Evolutionary conservation across 2,329 filamentous ascomycete genomes (phyloP).

Genomic region (Rutstroemia sydowiana): DNA sequence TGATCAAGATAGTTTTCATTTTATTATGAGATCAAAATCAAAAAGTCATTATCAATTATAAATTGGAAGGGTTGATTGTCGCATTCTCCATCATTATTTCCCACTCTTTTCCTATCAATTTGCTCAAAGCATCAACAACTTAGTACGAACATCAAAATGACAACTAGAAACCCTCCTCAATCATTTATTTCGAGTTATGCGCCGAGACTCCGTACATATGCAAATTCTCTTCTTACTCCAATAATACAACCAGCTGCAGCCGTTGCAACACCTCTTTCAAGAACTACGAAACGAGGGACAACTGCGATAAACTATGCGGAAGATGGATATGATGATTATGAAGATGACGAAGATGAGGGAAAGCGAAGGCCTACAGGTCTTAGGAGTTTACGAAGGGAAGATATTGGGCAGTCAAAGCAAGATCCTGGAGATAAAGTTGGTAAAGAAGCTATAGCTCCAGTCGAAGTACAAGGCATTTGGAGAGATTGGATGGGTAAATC

Average conservation of each 20-base stretch:
- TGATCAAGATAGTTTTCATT: neutral
- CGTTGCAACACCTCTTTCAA: conserved; percentile 57
- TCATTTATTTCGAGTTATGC: conserved; percentile 89
- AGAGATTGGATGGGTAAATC: conserved; percentile 90
- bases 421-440: conserved; percentile 70
- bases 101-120: neutral
- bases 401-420: conserved; percentile 54
- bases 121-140: neutral
- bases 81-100: neutral
- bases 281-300: conserved; percentile 95
- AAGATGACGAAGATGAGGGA: conserved; percentile 67
- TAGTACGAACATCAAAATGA: conserved; percentile 22
- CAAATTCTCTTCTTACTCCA: conserved; percentile 84
- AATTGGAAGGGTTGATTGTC: neutral
- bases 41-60: neutral
- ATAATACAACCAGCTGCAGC: conserved; percentile 64
- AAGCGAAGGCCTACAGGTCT: conserved; percentile 68
- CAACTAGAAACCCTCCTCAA: conserved; percentile 52
- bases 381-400: conserved; percentile 73
- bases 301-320: conserved; percentile 97
- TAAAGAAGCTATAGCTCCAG: conserved; percentile 71
- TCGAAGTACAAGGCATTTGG: conserved; percentile 85
- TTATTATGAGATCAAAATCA: neutral
- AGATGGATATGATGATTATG: conserved; percentile 83
- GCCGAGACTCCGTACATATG: conserved; percentile 81